These are phyloP conservation scores for Leishmania martiniquensis DNA, from an alignment of 208 protist genomes.

Conservation along the genomic window DNA sequence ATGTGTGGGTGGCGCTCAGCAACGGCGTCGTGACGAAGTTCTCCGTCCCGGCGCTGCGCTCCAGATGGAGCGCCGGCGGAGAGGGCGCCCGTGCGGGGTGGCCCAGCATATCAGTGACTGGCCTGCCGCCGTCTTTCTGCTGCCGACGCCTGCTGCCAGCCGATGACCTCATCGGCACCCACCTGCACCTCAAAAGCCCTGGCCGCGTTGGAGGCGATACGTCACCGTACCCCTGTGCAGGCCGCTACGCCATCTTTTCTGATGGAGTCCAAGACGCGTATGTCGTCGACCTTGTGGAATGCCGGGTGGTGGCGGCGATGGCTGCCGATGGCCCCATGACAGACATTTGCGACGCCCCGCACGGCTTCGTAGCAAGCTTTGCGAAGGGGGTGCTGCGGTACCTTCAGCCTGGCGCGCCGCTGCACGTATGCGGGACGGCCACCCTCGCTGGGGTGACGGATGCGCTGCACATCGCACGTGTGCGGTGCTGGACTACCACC, in stretches of 20 bases:
- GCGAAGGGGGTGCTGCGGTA: constrained; percentile 42
- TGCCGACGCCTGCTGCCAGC: constrained; percentile 26
- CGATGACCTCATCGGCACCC: constrained; percentile 20
- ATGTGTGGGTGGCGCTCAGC: constrained; percentile 26
- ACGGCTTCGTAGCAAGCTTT: constrained; percentile 38
- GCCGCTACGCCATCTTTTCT: constrained; percentile 55
- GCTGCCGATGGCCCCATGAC: constrained; percentile 59
- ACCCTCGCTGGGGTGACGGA: neutral
- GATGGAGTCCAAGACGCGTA: constrained; percentile 62
- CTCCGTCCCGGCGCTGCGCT: constrained; percentile 13
- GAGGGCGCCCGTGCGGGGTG: constrained; percentile 13
- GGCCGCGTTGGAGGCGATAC: neutral
- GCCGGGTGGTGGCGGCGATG: constrained; percentile 46
- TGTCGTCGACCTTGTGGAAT: constrained; percentile 60
- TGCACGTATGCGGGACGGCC: constrained; percentile 28
- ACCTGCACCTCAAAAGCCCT: neutral
- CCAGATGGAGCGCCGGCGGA: neutral
- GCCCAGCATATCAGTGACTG: constrained; percentile 15
- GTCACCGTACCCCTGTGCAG: constrained; percentile 32
- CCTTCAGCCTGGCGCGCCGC: constrained; percentile 27
- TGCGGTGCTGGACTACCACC: neutral
- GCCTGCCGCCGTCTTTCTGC: constrained; percentile 20
- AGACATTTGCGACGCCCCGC: constrained; percentile 47
- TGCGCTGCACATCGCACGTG: neutral
- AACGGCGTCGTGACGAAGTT: constrained; percentile 25